phyloP scores from a whole-genome alignment of 1,139 yeast genomes.

The Blastobotrys buckinghamii region DNA sequence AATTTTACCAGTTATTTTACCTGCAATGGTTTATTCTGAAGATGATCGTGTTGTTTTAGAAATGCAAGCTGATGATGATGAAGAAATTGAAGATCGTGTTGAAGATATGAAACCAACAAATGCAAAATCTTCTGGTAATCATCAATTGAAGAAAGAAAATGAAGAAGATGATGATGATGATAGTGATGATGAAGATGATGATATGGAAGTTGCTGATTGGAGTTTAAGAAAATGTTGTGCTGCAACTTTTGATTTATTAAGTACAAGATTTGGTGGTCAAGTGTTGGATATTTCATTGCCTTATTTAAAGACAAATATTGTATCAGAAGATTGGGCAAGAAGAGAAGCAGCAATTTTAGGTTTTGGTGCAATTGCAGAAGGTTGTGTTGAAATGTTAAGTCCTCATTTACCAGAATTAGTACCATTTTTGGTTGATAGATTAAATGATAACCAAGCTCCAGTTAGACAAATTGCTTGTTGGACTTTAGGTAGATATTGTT shows the following conservation, averaged over 20 bases:
- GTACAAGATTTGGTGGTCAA: slow-evolving; percentile 60
- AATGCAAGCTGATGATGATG: slow-evolving; percentile 51
- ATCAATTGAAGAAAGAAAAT: slow-evolving; percentile 33
- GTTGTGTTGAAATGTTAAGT: slow-evolving; percentile 67
- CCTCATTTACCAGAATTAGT: slow-evolving; percentile 74
- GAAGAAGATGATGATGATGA: slow-evolving; percentile 45
- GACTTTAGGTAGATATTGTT: slow-evolving; percentile 82
- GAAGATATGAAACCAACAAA: slow-evolving; percentile 81
- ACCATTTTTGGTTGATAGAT: slow-evolving; percentile 77
- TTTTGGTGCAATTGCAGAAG: slow-evolving; percentile 90
- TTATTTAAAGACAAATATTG: slow-evolving; percentile 61
- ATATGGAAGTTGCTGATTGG: slow-evolving; percentile 69
- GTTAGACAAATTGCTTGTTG: slow-evolving; percentile 93
- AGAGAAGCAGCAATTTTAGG: slow-evolving; percentile 93
- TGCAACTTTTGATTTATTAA: slow-evolving; percentile 79
- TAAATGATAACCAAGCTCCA: slow-evolving; percentile 71
- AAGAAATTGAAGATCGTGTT: slow-evolving; percentile 74
- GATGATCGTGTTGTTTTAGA: slow-evolving; percentile 71
- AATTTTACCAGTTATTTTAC: slow-evolving; percentile 68
- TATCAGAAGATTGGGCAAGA: slow-evolving; percentile 72
- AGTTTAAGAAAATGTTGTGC: slow-evolving; percentile 90
- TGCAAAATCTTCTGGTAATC: slow-evolving; percentile 66
- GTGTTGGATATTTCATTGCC: slow-evolving; percentile 71
- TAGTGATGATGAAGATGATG: slow-evolving; percentile 62
- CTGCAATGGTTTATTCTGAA: slow-evolving; percentile 84